Percentiles rank a stretch among this genome's conserved stretches.
These are phyloP conservation scores for Martiniozyma asiatica DNA, from an alignment of 1,139 yeast genomes.

Conservation along the genomic window DNA sequence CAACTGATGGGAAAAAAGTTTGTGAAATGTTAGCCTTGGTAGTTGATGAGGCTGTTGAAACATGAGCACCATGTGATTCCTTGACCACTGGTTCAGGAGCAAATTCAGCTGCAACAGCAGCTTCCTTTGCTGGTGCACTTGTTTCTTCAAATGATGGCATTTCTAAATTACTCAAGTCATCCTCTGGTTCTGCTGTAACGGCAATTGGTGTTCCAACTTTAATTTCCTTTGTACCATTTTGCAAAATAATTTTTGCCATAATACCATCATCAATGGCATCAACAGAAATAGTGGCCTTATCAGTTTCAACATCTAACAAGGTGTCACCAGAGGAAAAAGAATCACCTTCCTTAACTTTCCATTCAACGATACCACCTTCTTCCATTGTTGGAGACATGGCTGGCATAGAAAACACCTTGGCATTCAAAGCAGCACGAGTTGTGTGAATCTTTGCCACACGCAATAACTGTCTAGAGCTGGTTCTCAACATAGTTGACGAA, in stretches of 20 bases:
- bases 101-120: constrained; percentile 10
- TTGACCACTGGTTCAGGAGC: constrained; percentile 9
- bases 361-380: constrained; percentile 88
- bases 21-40: constrained; percentile 48
- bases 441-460: constrained; percentile 1
- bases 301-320: constrained; percentile 80
- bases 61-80: constrained; percentile 15
- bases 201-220: constrained; percentile 90
- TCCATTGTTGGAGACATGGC: constrained; percentile 99
- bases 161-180: constrained; percentile 56
- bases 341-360: constrained; percentile 85
- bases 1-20: constrained; percentile 73
- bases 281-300: constrained; percentile 85
- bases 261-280: constrained; percentile 92
- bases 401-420: constrained; percentile 75
- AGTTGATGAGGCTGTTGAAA: constrained; percentile 14
- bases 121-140: constrained; percentile 10
- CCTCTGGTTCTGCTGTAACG: constrained; percentile 74
- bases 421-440: constrained; percentile 25
- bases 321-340: constrained; percentile 75
- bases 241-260: constrained; percentile 61
- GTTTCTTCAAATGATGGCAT: constrained; percentile 35
- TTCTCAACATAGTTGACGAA: constrained; percentile 1
- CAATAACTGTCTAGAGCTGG: neutral
- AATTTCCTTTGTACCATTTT: constrained; percentile 65